Base-by-base conservation (phyloP, 1,139 yeast genomes). In the Trichomonascaceae sp. region DNA sequence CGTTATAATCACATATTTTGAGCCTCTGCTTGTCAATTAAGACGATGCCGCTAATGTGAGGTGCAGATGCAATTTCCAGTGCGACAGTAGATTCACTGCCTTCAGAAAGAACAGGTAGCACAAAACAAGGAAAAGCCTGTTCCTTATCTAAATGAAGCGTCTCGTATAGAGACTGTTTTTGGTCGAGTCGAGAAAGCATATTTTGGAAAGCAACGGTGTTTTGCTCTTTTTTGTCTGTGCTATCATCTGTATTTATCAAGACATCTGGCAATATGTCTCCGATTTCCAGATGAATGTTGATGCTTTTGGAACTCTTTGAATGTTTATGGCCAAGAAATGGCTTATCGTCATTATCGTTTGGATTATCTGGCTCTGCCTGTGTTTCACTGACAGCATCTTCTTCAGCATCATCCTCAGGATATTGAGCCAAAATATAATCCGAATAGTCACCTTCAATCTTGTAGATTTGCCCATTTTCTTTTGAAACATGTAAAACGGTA, bases 11-110 rank as follows among this genome's bases (percentile, higher is more conserved):
- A 19, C 82, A 66, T 41, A 88, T 66, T 5, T 70, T 68, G 61
- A 74, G 76, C 50, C 72, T 68, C 13, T 62, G 61, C 4, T 82
- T 73, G 52, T 84, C 79, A n/a, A 90, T 73, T 13, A 89, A 84
- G 63, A 89, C 83, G 20, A 87, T 81, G 38, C 96, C 96, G 0
- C 96, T 95, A 63, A 89, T 87, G 66, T 88, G 87, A 0, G 96
- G 96, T 58, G 88, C 69, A 1, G 93, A 78, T 62, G 61, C 43
- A 41, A 62, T 46, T 24, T 56, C 54, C 24, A 60, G 30, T 18
- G 48, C 55, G 10, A 54, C 53, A 6, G 43, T 41, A n/a, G 24
- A 32, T 9, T 24, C 49, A 39, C 49, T 30, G 6, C 13, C 22
- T 2, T 20, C 43, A 13, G 39, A 15, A 3, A 30, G 36, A 13